Conservation (phyloP, 768 basidiomycete species). For the Lentinula lateritia region DNA sequence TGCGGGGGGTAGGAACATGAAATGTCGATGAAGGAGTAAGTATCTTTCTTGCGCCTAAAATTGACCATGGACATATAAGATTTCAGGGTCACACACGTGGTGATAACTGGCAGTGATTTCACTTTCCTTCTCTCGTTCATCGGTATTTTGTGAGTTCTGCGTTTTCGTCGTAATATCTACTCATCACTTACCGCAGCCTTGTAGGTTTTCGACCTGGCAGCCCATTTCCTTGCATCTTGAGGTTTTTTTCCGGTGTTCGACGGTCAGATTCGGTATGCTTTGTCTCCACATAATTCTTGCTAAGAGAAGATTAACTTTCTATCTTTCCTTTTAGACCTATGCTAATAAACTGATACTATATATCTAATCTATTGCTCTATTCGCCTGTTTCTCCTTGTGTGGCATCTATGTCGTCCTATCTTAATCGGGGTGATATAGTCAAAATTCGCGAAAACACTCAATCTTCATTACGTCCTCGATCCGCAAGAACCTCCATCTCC, state of each 20-base stretch:
- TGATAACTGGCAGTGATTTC: not conserved
- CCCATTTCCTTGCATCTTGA: not conserved
- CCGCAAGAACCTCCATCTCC: not conserved
- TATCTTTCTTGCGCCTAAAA: not conserved
- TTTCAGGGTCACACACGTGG: not conserved
- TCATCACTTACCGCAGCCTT: not conserved
- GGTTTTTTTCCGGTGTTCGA: not conserved
- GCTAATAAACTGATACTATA: constrained; percentile 2
- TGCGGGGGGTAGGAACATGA: too few relatives aligned
- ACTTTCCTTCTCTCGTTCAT: not conserved
- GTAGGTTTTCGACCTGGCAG: not conserved
- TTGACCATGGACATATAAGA: not conserved
- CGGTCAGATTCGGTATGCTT: not conserved
- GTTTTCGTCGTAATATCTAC: not conserved
- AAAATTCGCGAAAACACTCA: not conserved
- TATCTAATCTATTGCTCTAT: not conserved
- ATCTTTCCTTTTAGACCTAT: not conserved
- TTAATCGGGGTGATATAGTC: not conserved
- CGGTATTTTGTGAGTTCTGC: not conserved
- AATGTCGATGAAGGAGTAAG: too few relatives aligned
- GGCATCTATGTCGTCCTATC: not conserved
- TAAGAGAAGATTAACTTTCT: not conserved
- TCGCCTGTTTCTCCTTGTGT: not conserved
- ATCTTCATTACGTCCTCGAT: not conserved
- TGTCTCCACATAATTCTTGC: not conserved